phyloP scores from a whole-genome alignment of 2,329 filamentous ascomycete species.

The Beauveria varroae region DNA sequence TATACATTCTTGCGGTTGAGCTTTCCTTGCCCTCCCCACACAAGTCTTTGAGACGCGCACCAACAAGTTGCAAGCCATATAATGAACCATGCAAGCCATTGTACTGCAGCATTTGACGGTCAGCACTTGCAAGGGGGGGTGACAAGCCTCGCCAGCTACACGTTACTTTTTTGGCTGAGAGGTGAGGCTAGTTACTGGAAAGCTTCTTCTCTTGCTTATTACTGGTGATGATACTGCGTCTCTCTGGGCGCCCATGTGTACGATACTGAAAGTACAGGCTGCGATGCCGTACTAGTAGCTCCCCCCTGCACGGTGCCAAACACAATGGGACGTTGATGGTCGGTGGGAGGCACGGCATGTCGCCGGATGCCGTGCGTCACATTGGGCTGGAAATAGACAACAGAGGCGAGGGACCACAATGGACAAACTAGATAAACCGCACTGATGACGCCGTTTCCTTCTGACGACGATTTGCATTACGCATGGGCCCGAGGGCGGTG shows the following conservation, averaged over 20 bases:
- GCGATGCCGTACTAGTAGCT: no score
- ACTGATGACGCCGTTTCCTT: neutral
- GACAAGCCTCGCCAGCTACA: neutral
- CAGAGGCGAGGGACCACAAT: neutral
- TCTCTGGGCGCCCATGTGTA: no score
- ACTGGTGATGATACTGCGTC: neutral
- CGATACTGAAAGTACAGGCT: neutral
- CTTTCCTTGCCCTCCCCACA: neutral
- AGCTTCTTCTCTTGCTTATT: neutral
- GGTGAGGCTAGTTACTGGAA: neutral
- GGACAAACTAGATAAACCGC: no score
- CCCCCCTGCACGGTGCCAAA: constrained; percentile 1
- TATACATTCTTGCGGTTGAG: neutral
- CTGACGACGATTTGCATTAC: neutral
- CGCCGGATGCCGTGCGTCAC: neutral
- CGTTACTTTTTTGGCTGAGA: neutral
- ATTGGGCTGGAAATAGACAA: neutral
- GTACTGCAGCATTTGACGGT: neutral
- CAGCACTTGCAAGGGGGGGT: constrained; percentile 2
- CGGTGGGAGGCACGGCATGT: neutral
- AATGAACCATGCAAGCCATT: neutral
- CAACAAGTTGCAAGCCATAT: neutral
- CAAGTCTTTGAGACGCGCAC: neutral
- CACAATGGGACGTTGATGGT: neutral
- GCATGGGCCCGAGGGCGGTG: neutral